These are phyloP conservation scores for Oehlia diaphana DNA, from an alignment of 192 early-diverging fungal genomes.

Conservation along the genomic window DNA sequence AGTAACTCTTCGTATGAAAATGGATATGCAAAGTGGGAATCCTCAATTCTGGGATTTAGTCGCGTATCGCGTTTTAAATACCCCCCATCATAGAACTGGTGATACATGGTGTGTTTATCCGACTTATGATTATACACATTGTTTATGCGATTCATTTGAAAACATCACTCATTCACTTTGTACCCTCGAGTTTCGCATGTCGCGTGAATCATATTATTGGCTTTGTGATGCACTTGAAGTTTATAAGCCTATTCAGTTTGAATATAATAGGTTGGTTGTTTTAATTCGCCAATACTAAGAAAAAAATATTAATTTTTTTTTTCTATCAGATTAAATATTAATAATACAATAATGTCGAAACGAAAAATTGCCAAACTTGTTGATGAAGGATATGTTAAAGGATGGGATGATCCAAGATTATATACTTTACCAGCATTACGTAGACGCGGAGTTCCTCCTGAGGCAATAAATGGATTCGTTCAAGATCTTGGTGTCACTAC, in stretches of 20 bases:
- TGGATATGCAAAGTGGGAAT: constrained; percentile 97
- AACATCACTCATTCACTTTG: constrained; percentile 99
- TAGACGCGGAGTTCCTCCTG: constrained; percentile 95
- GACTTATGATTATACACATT: constrained; percentile 99
- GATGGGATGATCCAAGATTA: constrained; percentile 97
- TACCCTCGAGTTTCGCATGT: constrained; percentile 93
- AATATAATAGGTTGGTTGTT: constrained; percentile 74
- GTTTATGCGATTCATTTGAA: constrained; percentile 98
- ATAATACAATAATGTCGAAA: constrained; percentile 96
- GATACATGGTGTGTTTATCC: constrained; percentile 98
- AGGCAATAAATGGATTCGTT: constrained; percentile 98
- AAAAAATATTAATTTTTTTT: neutral
- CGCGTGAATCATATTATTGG: constrained; percentile 99
- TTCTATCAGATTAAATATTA: constrained; percentile 67
- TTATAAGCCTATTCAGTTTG: constrained; percentile 99
- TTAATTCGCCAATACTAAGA: too few species aligned
- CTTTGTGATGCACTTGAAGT: constrained; percentile 96
- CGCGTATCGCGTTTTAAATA: constrained; percentile 93
- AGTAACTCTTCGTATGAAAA: constrained; percentile 98
- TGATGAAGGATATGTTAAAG: constrained; percentile 71
- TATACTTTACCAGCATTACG: constrained; percentile 95
- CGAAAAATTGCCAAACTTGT: constrained; percentile 94
- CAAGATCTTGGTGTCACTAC: constrained; percentile 90
- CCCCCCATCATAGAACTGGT: constrained; percentile 92
- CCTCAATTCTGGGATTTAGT: constrained; percentile 99